Base-by-base conservation (phyloP, 805 yeast genomes). In the Saccharomycopsis sp. region DNA sequence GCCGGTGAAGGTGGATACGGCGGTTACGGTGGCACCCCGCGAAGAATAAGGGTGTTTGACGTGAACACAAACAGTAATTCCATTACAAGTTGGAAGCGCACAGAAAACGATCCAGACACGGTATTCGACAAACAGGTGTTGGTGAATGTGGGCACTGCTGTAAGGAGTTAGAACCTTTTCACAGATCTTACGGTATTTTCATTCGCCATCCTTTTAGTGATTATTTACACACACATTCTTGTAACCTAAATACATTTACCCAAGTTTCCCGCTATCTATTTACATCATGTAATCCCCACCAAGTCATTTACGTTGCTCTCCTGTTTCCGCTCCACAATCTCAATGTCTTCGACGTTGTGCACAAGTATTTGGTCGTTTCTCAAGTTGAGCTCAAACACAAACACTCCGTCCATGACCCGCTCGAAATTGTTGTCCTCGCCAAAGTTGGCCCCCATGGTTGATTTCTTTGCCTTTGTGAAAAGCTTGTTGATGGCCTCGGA, bases 1-100 rank as follows among this genome's bases (percentile, higher is more conserved):
- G 69, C 73, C 4, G 98, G 97, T 12, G 94, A 85, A 61, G 98
- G 97, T 30, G 97, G 96, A 0, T 92, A 92, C 56, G 96, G 81
- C 6, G 96, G 96, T 0, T 86, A 87, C 53, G 89, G 87, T 1
- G 89, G 88, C 2, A 84, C 80, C 23, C 67, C 80, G n/a, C 73
- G 98, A 52, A 69, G 96, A 41, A 53, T 86, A 34, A 67, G 98
- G 36, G 52, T 80, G 0, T 89, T 68, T 55, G 86, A 82, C 31
- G 52, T 88, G 9, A 79, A 86, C 55, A 55, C 72, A 1, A 52
- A 58, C 5, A 54, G 57, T 1, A 67, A 69, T 2, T 61, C 62
- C 15, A 53, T 66, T 12, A 58, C 54, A 27, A 72, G 86, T 2
- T 85, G 94, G 87, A 87, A 88, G 58, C 61, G 92, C 45, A 56